Evolutionary conservation across 2,329 filamentous ascomycete species (phyloP), one percentile per base, ranked within the genome.

Genomic region (Pseudocercospora vitis): DNA sequence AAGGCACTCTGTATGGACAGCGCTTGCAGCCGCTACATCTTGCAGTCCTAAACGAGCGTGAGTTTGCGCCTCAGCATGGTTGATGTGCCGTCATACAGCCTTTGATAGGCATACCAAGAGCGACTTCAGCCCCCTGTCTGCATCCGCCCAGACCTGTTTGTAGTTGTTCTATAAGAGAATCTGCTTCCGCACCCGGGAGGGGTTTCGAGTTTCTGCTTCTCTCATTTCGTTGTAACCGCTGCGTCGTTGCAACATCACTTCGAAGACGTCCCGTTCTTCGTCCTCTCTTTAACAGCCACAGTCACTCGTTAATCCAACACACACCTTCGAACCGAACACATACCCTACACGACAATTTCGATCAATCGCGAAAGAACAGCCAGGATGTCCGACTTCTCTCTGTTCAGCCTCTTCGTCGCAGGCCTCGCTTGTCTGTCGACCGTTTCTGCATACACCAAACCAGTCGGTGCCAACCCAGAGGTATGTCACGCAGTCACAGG

Each of bases 401-500:
- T 78, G 63, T 68, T 80, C 59, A 68, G 76, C 57, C 70, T 83
- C 63, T 76, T 80, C 61, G 70, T 83, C 44, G 75, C 80, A 62
- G 76, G 77, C 71, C 71, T 83, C 55, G 76, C 79, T 58, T 70
- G 73, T 63, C 32, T 75, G 81, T 45, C 83, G 81, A 12, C 55
- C 58, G 7, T n/a, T n/a, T n/a, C 86, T 78, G 70, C 70, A 47
- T 69, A 68, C 62, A 68, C 64, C 46, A 55, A 65, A 53, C 66
- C 70, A 14, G 58, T 58, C 26, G 67, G 67, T 53, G 60, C 59
- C 24, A 47, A 37, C 66, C 73, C 60, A 42, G 19, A 28, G 52
- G 59, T 61, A 52, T 28, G 50, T n/a, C n/a, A n/a, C n/a, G n/a
- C n/a, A n/a, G n/a, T n/a, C n/a, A n/a, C n/a, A n/a, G n/a, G n/a